A percentile compares a stretch with the other conserved stretches of the same genome.
phyloP scores from a whole-genome alignment of 805 yeast genomes.

The Kodamaea hsintzibuensis region DNA sequence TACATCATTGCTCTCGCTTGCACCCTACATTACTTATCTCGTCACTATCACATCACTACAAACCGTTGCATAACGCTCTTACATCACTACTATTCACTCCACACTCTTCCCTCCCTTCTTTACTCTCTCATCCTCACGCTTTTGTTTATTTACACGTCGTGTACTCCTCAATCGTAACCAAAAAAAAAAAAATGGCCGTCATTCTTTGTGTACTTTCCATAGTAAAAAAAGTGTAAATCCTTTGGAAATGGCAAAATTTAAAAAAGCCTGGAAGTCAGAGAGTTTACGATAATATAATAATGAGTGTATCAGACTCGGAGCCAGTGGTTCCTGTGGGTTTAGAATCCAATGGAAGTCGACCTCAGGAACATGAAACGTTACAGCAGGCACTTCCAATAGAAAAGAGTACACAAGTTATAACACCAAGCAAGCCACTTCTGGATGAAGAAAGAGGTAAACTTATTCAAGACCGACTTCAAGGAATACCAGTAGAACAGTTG shows the following conservation, averaged over 20 bases:
- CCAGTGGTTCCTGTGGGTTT: background rate
- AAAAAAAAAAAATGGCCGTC: background rate
- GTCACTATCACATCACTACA: too few relatives aligned
- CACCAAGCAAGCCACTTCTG: background rate
- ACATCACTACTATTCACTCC: too few relatives aligned
- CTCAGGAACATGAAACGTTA: background rate
- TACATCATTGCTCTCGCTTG: too few relatives aligned
- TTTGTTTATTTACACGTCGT: background rate
- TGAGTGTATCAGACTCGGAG: background rate
- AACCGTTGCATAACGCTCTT: too few relatives aligned
- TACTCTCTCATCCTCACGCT: too few relatives aligned
- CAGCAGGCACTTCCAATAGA: background rate
- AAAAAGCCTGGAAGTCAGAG: background rate
- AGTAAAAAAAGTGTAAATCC: background rate
- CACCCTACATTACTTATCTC: too few relatives aligned
- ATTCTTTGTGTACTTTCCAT: background rate
- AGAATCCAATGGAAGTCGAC: background rate
- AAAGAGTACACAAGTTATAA: background rate
- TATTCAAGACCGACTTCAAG: constrained; percentile 7
- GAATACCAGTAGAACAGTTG: constrained; percentile 25
- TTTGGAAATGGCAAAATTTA: background rate
- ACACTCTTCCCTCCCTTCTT: too few relatives aligned
- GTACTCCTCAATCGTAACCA: background rate
- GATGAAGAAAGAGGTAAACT: background rate
- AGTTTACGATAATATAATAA: too few relatives aligned